Conservation (phyloP, 2,329 filamentous ascomycete species). For the Fusarium hainanense region DNA sequence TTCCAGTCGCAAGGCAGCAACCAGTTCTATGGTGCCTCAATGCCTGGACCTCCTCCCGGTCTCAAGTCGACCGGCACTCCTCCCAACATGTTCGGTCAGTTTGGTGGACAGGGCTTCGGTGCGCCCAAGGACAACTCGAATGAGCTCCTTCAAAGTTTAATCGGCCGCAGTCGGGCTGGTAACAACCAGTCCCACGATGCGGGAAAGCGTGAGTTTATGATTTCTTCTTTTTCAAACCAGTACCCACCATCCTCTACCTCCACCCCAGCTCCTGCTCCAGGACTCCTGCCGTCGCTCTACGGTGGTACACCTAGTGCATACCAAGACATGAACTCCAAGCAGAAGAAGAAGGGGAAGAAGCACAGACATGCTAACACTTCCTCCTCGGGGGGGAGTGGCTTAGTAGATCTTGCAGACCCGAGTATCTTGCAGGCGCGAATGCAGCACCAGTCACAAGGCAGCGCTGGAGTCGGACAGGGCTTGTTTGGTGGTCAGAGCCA, state of each 20-base stretch:
- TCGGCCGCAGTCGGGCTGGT: conserved; percentile 75
- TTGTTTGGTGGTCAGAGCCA: conserved; percentile 88
- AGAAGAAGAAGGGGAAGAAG: conserved; percentile 99
- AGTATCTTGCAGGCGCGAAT: conserved; percentile 98
- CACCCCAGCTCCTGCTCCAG: conserved; percentile 88
- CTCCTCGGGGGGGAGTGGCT: conserved; percentile 98
- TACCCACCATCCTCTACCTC: conserved; percentile 84
- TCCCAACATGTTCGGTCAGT: conserved; percentile 94
- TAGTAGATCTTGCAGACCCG: conserved; percentile 99
- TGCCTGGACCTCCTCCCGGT: conserved; percentile 93
- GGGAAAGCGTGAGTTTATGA: conserved; percentile 98
- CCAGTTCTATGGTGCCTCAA: conserved; percentile 84
- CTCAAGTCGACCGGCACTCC: conserved; percentile 95
- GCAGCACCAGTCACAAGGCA: conserved; percentile 86
- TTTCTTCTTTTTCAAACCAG: conserved; percentile 91
- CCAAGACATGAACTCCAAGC: conserved; percentile 93
- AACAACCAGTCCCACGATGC: conserved; percentile 81
- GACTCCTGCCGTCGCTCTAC: conserved; percentile 92
- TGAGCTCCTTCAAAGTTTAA: conserved; percentile 80
- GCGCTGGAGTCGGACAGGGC: conserved; percentile 86
- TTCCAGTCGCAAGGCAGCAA: conserved; percentile 70
- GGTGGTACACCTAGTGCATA: conserved; percentile 85
- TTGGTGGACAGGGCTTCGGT: conserved; percentile 77
- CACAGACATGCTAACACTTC: conserved; percentile 99
- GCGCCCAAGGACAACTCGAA: conserved; percentile 75